Evolutionary conservation across 495 filamentous ascomycete species (phyloP), one percentile per base, ranked within the genome.

Genomic region (Pyrenula aspistea): DNA sequence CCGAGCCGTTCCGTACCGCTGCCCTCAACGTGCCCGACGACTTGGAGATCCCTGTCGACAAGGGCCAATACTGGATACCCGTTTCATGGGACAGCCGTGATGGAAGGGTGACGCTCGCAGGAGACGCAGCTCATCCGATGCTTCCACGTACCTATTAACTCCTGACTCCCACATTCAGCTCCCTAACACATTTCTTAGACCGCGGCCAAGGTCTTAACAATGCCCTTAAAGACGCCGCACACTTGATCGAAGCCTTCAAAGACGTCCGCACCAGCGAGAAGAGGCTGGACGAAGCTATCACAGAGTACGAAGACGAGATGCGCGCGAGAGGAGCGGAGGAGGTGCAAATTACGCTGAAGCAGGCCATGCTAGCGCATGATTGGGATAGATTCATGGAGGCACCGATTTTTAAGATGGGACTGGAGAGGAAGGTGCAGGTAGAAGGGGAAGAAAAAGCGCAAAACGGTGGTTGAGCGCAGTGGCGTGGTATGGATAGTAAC

Each of bases 101-200:
- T 2, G 75, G 74, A 20, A 60, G 66, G 2, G 66, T 79, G 0
- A 77, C 75, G 8, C 62, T 79, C 49, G 74, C 69, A 0, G 77
- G 77, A 2, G 77, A 80, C 61, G 77, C 77, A 0, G 76, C 74
- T 8, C 77, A 79, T 66, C 61, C 73, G 0, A 76, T 78, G 74
- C 72, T 77, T 0, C 77, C 75, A 60, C 80, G 82, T 85, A 75
- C 67, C 80, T 77, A 11, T 55, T n/a, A n/a, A n/a, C n/a, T n/a
- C n/a, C n/a, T n/a, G n/a, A n/a, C n/a, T n/a, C n/a, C n/a, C n/a
- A n/a, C n/a, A n/a, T n/a, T n/a, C n/a, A n/a, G n/a, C n/a, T n/a
- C n/a, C n/a, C n/a, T n/a, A n/a, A n/a, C n/a, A n/a, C n/a, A n/a
- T n/a, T n/a, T n/a, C 50, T 4, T 19, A 77, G 75, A 79, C 51